Conservation (phyloP, 225 moss, liverwort and hornwort species). For the Anthoceros angustus region DNA sequence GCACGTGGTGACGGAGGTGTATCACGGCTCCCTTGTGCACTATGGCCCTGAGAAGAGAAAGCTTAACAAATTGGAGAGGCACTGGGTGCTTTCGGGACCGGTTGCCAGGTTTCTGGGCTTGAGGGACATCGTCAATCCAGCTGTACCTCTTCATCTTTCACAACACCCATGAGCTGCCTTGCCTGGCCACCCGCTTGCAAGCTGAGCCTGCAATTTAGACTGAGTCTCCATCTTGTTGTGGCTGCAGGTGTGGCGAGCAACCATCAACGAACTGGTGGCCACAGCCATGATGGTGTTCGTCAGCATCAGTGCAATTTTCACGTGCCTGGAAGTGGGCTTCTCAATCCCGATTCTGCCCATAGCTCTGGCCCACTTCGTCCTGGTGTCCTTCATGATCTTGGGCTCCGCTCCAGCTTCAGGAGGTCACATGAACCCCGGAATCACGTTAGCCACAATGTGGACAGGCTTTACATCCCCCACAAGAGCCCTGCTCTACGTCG, state of each 20-base stretch:
- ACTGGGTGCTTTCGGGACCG: background rate
- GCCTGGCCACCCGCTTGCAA: background rate
- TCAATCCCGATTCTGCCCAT: background rate
- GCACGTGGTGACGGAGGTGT: background rate
- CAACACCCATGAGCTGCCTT: background rate
- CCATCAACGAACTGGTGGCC: constrained; percentile 7
- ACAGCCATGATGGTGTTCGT: constrained; percentile 5
- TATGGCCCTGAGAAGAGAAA: background rate
- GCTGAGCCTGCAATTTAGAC: background rate
- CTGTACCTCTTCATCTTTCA: background rate
- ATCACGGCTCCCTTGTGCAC: constrained; percentile 3
- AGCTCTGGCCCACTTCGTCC: constrained; percentile 8
- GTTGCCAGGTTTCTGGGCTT: background rate
- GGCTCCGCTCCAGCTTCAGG: constrained; percentile 6
- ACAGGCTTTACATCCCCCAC: constrained; percentile 8
- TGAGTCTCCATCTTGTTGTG: no score
- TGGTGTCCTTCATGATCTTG: constrained; percentile 9
- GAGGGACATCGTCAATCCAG: background rate
- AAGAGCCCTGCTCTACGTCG: constrained; percentile 4
- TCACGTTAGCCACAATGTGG: constrained; percentile 7
- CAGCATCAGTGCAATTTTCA: constrained; percentile 6
- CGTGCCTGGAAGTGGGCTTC: constrained; percentile 6
- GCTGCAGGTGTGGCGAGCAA: constrained; percentile 12
- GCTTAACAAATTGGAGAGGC: background rate
- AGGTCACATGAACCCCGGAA: constrained; percentile 11